phyloP scores from a whole-genome alignment of 2,329 filamentous ascomycete species.

The Bipolaris gigantea region DNA sequence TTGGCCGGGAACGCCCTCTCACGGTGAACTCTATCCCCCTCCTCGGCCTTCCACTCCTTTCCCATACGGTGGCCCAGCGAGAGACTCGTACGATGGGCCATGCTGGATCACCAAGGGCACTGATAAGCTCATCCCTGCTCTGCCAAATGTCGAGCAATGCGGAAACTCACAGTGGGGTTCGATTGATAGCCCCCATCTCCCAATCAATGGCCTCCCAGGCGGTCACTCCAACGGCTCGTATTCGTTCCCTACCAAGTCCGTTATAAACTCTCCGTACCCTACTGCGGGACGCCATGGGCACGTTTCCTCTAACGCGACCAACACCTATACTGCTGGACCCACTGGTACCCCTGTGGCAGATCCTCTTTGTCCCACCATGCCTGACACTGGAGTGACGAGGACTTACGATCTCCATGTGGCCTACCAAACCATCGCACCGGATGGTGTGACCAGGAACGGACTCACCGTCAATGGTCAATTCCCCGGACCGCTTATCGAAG shows the following conservation, averaged over 20 bases:
- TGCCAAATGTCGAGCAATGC: conserved; percentile 30
- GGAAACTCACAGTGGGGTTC: conserved; percentile 36
- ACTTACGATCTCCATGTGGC: conserved; percentile 33
- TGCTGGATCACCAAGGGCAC: conserved; percentile 32
- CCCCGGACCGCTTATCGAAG: conserved; percentile 39
- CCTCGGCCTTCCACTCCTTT: conserved; percentile 27
- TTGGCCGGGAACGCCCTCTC: conserved; percentile 32
- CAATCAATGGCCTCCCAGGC: conserved; percentile 22
- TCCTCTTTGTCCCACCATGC: conserved; percentile 29
- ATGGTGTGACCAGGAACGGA: conserved; percentile 34
- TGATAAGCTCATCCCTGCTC: conserved; percentile 21
- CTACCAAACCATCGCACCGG: conserved; percentile 35
- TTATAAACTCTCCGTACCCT: conserved; percentile 9
- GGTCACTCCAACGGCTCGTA: conserved; percentile 7
- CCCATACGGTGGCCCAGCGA: conserved; percentile 26
- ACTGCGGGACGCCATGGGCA: conserved; percentile 8
- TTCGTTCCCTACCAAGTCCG: background rate
- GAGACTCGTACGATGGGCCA: conserved; percentile 26
- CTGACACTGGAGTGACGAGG: conserved; percentile 39
- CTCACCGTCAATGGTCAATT: conserved; percentile 38
- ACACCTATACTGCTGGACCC: conserved; percentile 1
- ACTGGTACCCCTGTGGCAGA: conserved; percentile 14
- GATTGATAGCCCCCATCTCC: conserved; percentile 32
- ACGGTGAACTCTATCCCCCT: conserved; percentile 21
- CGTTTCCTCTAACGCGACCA: conserved; percentile 12